These are phyloP conservation scores for Astrocystis sublimbata DNA, from an alignment of 495 filamentous ascomycete species.

Conservation along the genomic window DNA sequence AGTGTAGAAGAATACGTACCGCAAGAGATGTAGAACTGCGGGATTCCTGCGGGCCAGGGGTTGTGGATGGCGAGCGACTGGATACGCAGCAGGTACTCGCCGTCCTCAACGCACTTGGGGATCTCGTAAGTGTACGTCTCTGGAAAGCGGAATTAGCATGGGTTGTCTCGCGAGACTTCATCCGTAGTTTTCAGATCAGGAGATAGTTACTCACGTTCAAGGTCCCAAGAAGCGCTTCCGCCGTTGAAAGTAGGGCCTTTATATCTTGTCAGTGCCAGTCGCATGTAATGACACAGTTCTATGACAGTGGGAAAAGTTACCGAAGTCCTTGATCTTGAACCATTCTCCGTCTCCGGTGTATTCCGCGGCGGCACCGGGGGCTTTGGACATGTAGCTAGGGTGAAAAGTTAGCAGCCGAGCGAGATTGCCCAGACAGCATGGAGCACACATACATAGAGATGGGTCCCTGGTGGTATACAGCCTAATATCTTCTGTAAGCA, in stretches of 20 bases:
- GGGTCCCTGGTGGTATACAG: slow-evolving; percentile 56
- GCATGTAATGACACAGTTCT: neutral
- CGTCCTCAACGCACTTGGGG: slow-evolving; percentile 46
- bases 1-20: neutral
- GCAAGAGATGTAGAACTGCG: slow-evolving; percentile 34
- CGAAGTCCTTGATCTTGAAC: slow-evolving; percentile 46
- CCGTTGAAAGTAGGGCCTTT: slow-evolving; percentile 28
- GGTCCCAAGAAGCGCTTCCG: slow-evolving; percentile 27
- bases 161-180: neutral
- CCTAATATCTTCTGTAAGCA: slow-evolving; percentile 21
- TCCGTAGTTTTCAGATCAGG: too few species aligned
- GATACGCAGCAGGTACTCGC: slow-evolving; percentile 57
- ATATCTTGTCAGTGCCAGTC: neutral
- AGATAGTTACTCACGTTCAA: slow-evolving; percentile 19
- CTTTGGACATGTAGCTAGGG: slow-evolving; percentile 45
- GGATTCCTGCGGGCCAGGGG: slow-evolving; percentile 39
- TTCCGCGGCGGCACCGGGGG: slow-evolving; percentile 37
- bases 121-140: slow-evolving; percentile 48
- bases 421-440: neutral
- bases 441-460: slow-evolving; percentile 40
- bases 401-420: slow-evolving; percentile 3
- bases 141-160: slow-evolving; percentile 2
- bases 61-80: slow-evolving; percentile 58
- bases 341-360: slow-evolving; percentile 45
- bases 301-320: slow-evolving; percentile 22